Conservation (phyloP, 768 basidiomycete species). For the Rhodotorula graminis region DNA sequence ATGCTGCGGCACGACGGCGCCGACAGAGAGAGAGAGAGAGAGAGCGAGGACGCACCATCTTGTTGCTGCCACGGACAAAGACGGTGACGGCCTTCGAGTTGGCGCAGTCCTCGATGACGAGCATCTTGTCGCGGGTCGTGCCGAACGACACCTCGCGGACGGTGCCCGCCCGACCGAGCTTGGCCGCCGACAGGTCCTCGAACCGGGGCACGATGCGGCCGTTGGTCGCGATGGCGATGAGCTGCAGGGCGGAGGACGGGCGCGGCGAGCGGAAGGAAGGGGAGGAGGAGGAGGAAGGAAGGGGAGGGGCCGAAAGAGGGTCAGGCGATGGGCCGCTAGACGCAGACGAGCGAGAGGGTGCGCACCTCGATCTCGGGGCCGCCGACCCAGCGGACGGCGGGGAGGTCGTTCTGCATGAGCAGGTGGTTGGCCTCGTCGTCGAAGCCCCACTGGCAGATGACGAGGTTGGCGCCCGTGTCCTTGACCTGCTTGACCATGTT, state of each 20-base stretch:
- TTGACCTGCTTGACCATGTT: conserved; percentile 97
- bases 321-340: not conserved
- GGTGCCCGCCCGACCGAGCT: conserved; percentile 86
- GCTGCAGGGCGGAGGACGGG: conserved; percentile 51
- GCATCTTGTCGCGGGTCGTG: conserved; percentile 98
- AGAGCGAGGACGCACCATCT: conserved; percentile 65
- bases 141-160: conserved; percentile 94
- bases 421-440: conserved; percentile 99
- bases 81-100: conserved; percentile 94
- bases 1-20: not conserved
- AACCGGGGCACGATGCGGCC: conserved; percentile 97
- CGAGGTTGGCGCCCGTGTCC: conserved; percentile 92
- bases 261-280: not conserved
- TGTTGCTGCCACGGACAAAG: conserved; percentile 95
- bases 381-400: conserved; percentile 97
- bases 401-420: conserved; percentile 94
- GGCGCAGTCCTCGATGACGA: conserved; percentile 97
- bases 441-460: conserved; percentile 99
- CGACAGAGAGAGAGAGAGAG: no score
- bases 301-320: no score
- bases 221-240: conserved; percentile 97
- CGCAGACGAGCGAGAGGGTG: not conserved
- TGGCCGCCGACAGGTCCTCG: conserved; percentile 84
- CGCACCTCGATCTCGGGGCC: conserved; percentile 96
- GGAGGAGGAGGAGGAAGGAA: not conserved